Evolutionary conservation across 1,284 basidiomycete genomes (phyloP).

Genomic region (Trichosporon sp.): DNA sequence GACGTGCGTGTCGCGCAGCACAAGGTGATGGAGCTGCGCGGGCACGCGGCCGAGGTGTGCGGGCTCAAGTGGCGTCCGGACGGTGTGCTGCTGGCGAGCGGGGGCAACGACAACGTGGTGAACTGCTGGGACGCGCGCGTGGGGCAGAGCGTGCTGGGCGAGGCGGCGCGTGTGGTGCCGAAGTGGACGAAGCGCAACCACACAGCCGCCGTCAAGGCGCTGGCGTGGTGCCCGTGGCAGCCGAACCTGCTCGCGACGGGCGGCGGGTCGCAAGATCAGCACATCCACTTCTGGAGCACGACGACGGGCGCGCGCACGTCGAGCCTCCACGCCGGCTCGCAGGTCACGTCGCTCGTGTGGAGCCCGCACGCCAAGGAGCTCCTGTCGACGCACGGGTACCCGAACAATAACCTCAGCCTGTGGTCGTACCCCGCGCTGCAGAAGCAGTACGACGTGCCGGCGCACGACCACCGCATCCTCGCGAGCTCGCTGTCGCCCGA

Average conservation of each 20-base stretch:
- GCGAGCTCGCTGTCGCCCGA: constrained; percentile 79
- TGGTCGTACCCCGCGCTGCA: constrained; percentile 59
- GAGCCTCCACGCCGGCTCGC: constrained; percentile 74
- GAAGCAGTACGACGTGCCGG: constrained; percentile 82
- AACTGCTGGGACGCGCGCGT: constrained; percentile 90
- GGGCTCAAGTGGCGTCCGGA: constrained; percentile 65
- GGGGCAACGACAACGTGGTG: constrained; percentile 93
- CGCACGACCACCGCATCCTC: constrained; percentile 83
- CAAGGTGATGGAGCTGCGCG: constrained; percentile 80
- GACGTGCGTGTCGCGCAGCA: constrained; percentile 83
- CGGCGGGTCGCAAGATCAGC: constrained; percentile 90
- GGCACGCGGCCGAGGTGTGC: constrained; percentile 79
- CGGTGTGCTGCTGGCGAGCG: constrained; percentile 83
- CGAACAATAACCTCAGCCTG: constrained; percentile 57
- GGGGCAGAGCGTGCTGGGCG: constrained; percentile 45
- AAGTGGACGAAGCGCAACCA: constrained; percentile 93
- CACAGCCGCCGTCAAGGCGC: constrained; percentile 90
- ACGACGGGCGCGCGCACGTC: constrained; percentile 84
- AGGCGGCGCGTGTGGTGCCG: constrained; percentile 58
- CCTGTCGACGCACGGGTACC: constrained; percentile 88
- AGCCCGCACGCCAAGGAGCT: constrained; percentile 85
- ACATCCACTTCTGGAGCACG: constrained; percentile 88
- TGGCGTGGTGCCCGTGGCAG: constrained; percentile 98
- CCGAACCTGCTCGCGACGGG: constrained; percentile 85
- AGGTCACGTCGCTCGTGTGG: constrained; percentile 90